Evolutionary conservation across 2,329 filamentous ascomycete species (phyloP), one percentile per base, ranked within the genome.

Genomic region (Coniochaeta sp.): DNA sequence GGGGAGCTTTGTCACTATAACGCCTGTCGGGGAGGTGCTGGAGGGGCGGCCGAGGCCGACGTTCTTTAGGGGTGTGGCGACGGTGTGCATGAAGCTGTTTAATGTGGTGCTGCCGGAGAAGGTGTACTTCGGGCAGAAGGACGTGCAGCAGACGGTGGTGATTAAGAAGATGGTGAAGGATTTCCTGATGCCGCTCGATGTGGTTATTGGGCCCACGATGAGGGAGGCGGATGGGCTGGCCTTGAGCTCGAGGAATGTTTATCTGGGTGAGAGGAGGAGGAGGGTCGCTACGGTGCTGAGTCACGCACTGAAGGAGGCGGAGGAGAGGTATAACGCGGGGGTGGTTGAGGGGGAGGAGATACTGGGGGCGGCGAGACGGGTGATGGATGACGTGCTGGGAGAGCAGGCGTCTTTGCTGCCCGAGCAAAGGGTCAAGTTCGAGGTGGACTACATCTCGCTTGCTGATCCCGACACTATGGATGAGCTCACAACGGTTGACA

Each of bases 71-170:
- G 94, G 94, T 33, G 94, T 99, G 30, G 91, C 94, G 18, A 99
- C 94, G 1, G 87, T 99, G 2, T 96, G 91, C 72, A 94, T 92
- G 81, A 99, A 95, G 71, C 72, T 95, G 13, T 92, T 95, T 71
- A 91, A 91, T 63, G 88, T 91, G 51, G 84, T 89, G 45, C 77
- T 82, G 57, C 86, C 89, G 4, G 86, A 91, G 52, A 79, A 79
- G 42, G 89, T 90, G 5, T 94, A 96, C 71, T 96, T 99, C 73
- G 94, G 94, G 4, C 94, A 97, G 69, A 99, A 99, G 72, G 94
- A 99, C 67, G 83, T 96, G 18, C 94, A 99, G 74, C 94, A 99
- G 71, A 95, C 91, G 0, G 88, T 95, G 16, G 81, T 99, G 10
- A 88, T 99, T 62, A 85, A 82, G 62, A 83, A 87, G 42, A 84